A percentile compares a stretch with the other conserved stretches of the same genome.
Conservation (phyloP, 2,329 filamentous ascomycete genomes). For the Emmonsia crescens region DNA sequence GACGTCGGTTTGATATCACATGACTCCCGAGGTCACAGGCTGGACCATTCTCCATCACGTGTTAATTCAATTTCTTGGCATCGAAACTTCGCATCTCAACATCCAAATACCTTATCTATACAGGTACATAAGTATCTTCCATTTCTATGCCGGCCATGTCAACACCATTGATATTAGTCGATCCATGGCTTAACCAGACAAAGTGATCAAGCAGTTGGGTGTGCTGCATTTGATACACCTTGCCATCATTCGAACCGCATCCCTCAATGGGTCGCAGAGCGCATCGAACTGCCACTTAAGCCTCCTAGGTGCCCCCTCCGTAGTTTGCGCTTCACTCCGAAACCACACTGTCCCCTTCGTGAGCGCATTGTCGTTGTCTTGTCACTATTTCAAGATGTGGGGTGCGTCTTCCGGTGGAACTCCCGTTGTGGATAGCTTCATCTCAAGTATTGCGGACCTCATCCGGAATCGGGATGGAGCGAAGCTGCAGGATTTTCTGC, state of each 20-base stretch:
- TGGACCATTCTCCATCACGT: background rate
- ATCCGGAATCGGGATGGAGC: conserved; percentile 54
- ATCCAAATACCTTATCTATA: too few relatives aligned
- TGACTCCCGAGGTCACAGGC: too few relatives aligned
- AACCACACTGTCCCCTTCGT: background rate
- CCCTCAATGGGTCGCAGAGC: background rate
- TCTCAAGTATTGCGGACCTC: conserved; percentile 51
- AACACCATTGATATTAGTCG: background rate
- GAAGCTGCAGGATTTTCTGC: conserved; percentile 57
- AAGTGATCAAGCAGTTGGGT: background rate
- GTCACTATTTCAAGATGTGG: conserved; percentile 7
- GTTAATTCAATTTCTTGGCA: background rate
- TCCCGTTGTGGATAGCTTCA: conserved; percentile 57
- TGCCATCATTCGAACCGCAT: background rate
- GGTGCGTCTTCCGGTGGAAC: conserved; percentile 32
- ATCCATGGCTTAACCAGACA: background rate
- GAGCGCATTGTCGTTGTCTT: background rate
- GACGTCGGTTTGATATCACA: background rate
- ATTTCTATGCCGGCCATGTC: too few relatives aligned
- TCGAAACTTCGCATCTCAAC: background rate
- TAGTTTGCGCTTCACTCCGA: background rate
- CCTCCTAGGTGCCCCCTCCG: background rate
- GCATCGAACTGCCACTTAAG: too few relatives aligned
- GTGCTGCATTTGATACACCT: background rate
- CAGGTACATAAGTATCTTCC: too few relatives aligned